A percentile compares a stretch with the other conserved stretches of the same genome.
phyloP scores from a whole-genome alignment of 1,284 basidiomycete species.

The Cystobasidiaceae sp. region DNA sequence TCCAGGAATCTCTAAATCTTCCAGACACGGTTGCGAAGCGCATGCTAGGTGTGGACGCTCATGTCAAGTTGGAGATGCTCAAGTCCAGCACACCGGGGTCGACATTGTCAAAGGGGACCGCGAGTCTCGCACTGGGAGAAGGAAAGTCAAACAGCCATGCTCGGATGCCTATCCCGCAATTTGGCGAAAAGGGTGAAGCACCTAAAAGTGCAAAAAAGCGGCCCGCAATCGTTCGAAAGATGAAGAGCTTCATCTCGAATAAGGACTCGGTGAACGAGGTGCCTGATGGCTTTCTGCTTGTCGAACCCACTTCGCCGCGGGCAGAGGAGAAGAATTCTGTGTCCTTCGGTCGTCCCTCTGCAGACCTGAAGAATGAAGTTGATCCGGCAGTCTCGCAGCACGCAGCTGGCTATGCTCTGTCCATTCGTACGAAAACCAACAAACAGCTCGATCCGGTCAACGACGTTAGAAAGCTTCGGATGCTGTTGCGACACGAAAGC shows the following conservation, averaged over 20 bases:
- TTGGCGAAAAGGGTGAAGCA: conserved; percentile 1
- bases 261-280: neutral
- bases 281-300: conserved; percentile 27
- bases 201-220: conserved; percentile 7
- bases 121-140: neutral
- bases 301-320: conserved; percentile 9
- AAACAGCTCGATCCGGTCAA: conserved; percentile 60
- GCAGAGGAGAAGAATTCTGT: neutral
- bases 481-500: conserved; percentile 77
- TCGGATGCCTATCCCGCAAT: conserved; percentile 14
- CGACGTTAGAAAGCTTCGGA: conserved; percentile 55
- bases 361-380: neutral
- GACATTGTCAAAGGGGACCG: conserved; percentile 1
- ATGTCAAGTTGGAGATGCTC: conserved; percentile 31
- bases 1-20: conserved; percentile 18
- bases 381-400: conserved; percentile 15
- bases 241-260: conserved; percentile 18
- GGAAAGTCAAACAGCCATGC: neutral
- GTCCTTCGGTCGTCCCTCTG: neutral
- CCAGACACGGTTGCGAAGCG: conserved; percentile 7
- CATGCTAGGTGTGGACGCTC: conserved; percentile 27
- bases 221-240: conserved; percentile 17
- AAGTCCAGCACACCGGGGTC: neutral
- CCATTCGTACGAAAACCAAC: neutral
- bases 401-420: conserved; percentile 9